Base-by-base conservation (phyloP, 805 yeast genomes). In the Jamesozyma piceae region DNA sequence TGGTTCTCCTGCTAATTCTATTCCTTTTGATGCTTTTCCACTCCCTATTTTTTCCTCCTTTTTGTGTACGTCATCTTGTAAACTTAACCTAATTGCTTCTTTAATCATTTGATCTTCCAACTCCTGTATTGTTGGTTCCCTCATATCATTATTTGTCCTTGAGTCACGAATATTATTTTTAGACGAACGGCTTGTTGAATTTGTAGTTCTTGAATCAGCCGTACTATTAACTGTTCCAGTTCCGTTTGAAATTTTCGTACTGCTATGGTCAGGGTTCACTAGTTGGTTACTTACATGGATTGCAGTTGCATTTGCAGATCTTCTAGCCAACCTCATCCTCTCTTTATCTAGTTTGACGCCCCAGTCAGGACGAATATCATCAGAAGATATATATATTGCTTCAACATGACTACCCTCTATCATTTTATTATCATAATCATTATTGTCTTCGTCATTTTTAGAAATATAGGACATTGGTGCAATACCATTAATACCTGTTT, bases 301-400 rank as follows among this genome's bases (percentile, higher is more conserved):
- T 0, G 95, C 95, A 28, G 86, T 85, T 0, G 97, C 97, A 13
- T 95, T 86, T 0, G 97, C 97, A 0, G 96, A 80, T 54, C 87
- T 74, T 44, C 95, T 74, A 0, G 95, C 95, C 29, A 87, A 65
- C 49, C 80, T 80, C 45, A 80, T 73, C 40, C 89, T 74, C 4
- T 95, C 95, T 39, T 76, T 71, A 8, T 72, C 68, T 38, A 90
- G 71, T 49, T 78, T 82, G 17, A 70, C 64, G 53, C 85, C 88
- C 98, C 98, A 90, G 56, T 86, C 95, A 1, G 98, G 97, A 40
- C 97, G 72, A 34, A 90, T 84, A 48, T 62, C 65, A 63, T 90
- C 98, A 9, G 87, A 77, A 0, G 90, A 79, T 21, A 88, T 72
- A 4, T 85, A 4, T 2, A n/a, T 17, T 3, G 31, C 21, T 2